Evolutionary conservation across 2,329 filamentous ascomycete species (phyloP), one percentile per base, ranked within the genome.

Genomic region (Ustilaginoidea virens): DNA sequence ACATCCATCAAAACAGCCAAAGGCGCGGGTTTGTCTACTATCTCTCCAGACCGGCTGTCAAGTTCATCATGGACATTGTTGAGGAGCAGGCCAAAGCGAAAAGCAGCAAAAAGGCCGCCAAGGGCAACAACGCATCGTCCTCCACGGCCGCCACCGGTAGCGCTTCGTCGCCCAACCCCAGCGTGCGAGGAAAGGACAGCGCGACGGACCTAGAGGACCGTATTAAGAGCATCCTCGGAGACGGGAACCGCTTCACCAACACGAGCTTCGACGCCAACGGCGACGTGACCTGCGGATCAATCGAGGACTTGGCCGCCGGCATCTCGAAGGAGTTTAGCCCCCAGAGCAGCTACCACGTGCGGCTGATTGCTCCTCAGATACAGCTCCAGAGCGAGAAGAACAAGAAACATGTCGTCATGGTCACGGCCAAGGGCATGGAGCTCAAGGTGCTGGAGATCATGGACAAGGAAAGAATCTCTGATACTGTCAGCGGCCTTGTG

Each of bases 311-410:
- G 13, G 71, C 69, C 4, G 67, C 79, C 20, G 79, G 86, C 36
- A 85, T 98, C 39, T 74, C 85, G 1, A 70, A 80, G 13, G 86
- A 93, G 33, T 98, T 92, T 44, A 77, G 76, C 9, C 74, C 90
- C 1, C 82, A 93, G 45, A 94, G 90, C 49, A 87, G 80, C 41
- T 99, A 94, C 51, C 83, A 96, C 45, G 71, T 98, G 36, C 80
- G 86, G 21, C 69, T 99, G 23, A 94, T 98, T 43, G 90, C 87
- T 5, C 90, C 90, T 10, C 90, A 99, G 50, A 94, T 99, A 34
- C 90, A 99, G 50, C 66, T 99, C 25, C 87, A 98, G 48, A 96
- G 90, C 49, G 90, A 98, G 47, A 96, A 94, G 63, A 96, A 98
- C 52, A 79, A 78, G 36, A 93, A 92, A 52, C 80, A 92, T 33